Evolutionary conservation across 73 alveolate genomes (phyloP), one percentile per base, ranked within the genome.

Genomic region (Paramecium tetraurelia): DNA sequence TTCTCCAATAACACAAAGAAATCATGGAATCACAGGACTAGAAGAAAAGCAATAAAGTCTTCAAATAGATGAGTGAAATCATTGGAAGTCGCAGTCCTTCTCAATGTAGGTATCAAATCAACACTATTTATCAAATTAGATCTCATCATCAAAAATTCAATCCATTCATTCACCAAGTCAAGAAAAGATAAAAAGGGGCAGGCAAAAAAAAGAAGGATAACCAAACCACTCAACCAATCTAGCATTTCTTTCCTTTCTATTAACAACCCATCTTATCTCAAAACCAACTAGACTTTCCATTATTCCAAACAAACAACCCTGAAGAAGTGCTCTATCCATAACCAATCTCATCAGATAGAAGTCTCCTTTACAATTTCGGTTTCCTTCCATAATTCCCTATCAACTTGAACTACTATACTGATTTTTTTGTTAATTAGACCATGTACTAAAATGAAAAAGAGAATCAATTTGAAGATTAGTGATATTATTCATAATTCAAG

Each of bases 81-180:
- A 80, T 80, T 80, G 90, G 90, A 33, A 44, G 75, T 43, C 71
- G 90, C 33, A 80, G 90, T 80, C 90, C 90, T 22, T 44, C 76
- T 4, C 24, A 80, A 46, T 80, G 90, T 46, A 80, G 90, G 90
- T 46, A 46, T 53, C 3, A 27, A 27, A 53, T 22, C 18, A n/a
- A 16, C 5, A n/a, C 90, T 44, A 36, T 72, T 29, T 63, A 22
- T 24, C 16, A 44, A 44, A 40, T n/a, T 80, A 80, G 90, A 80
- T 80, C 90, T 20, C 90, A 80, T 24, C 90, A 80, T 35, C 18
- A 80, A 46, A 80, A 80, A 44, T 80, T 80, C 72, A 80, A 80
- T 46, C 90, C 90, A 22, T 80, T 44, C 48, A 24, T 48, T 24
- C 90, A 80, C 46, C 27, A 80, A 44, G 57, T 80, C 7, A 80